Percentiles rank a stretch among this genome's conserved stretches.
Conservation (phyloP, 2,329 filamentous ascomycete species). For the Xylariaceae sp. region DNA sequence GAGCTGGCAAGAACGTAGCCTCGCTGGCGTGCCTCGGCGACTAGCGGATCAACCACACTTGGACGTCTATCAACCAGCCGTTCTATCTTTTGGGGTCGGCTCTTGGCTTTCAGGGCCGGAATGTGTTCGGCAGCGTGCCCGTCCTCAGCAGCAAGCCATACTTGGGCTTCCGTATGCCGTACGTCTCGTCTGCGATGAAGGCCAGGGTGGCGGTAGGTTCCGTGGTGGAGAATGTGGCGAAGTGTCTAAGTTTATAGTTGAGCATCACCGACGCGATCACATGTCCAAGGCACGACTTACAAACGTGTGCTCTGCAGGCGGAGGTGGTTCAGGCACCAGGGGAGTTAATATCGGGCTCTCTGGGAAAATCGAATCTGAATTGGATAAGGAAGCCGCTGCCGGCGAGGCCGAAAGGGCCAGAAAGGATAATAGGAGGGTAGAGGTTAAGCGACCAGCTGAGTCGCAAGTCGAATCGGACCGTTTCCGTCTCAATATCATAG, state of each 20-base stretch:
- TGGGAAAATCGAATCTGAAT: slow-evolving; percentile 40
- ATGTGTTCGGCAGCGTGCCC: slow-evolving; percentile 47
- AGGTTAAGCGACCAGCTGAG: slow-evolving; percentile 59
- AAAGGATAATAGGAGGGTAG: slow-evolving; percentile 59
- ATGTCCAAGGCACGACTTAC: slow-evolving; percentile 29
- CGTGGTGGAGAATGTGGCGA: slow-evolving; percentile 89
- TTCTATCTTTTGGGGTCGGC: slow-evolving; percentile 65
- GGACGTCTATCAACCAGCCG: slow-evolving; percentile 73
- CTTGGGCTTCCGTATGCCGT: slow-evolving; percentile 46
- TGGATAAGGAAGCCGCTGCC: slow-evolving; percentile 30
- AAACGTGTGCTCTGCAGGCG: slow-evolving; percentile 52
- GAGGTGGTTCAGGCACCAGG: slow-evolving; percentile 39
- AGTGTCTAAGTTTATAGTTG: too few relatives aligned
- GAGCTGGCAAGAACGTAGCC: slow-evolving; percentile 64
- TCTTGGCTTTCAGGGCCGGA: slow-evolving; percentile 54
- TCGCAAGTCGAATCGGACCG: slow-evolving; percentile 35
- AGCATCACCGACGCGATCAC: too few relatives aligned
- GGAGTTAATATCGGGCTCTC: slow-evolving; percentile 38
- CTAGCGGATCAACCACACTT: slow-evolving; percentile 70
- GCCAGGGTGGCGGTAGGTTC: slow-evolving; percentile 69
- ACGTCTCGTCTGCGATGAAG: slow-evolving; percentile 77
- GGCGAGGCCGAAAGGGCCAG: slow-evolving; percentile 52
- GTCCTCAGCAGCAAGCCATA: slow-evolving; percentile 60
- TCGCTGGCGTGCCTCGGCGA: slow-evolving; percentile 64
- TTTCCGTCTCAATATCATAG: slow-evolving; percentile 26